Evolutionary conservation across 1,284 basidiomycete species (phyloP).

Genomic region (Volvariella volvacea): DNA sequence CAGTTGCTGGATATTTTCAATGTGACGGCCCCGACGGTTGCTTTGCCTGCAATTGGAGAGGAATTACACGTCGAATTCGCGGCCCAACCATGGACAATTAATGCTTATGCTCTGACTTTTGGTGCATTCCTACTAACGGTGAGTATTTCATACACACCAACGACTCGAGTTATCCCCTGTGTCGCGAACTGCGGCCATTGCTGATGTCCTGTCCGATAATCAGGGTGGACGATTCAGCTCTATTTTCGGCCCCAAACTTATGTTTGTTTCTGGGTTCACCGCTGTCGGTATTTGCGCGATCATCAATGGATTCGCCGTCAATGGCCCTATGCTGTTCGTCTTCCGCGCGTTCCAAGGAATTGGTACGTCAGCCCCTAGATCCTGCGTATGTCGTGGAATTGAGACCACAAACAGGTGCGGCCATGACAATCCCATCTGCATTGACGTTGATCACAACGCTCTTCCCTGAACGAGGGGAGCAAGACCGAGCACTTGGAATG

Average conservation of each 20-base stretch:
- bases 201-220: neutral
- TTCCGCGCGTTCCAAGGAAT: constrained; percentile 14
- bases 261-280: constrained; percentile 12
- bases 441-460: constrained; percentile 12
- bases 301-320: constrained; percentile 12
- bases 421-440: constrained; percentile 13
- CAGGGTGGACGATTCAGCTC: constrained; percentile 13
- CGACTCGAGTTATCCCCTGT: no score
- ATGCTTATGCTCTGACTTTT: constrained; percentile 14
- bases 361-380: constrained; percentile 5
- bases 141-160: no score
- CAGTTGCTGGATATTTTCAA: constrained; percentile 14
- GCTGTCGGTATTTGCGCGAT: constrained; percentile 10
- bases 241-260: constrained; percentile 11
- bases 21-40: constrained; percentile 12
- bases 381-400: no score
- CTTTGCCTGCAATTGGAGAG: constrained; percentile 9
- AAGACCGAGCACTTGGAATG: constrained; percentile 12
- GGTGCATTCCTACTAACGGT: constrained; percentile 13
- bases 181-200: no score
- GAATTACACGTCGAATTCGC: constrained; percentile 8
- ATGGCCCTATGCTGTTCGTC: constrained; percentile 13
- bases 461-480: constrained; percentile 10
- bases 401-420: constrained; percentile 9
- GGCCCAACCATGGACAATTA: constrained; percentile 13